Evolutionary conservation across 1,139 yeast species (phyloP).

Genomic region (Geotrichum fermentans): DNA sequence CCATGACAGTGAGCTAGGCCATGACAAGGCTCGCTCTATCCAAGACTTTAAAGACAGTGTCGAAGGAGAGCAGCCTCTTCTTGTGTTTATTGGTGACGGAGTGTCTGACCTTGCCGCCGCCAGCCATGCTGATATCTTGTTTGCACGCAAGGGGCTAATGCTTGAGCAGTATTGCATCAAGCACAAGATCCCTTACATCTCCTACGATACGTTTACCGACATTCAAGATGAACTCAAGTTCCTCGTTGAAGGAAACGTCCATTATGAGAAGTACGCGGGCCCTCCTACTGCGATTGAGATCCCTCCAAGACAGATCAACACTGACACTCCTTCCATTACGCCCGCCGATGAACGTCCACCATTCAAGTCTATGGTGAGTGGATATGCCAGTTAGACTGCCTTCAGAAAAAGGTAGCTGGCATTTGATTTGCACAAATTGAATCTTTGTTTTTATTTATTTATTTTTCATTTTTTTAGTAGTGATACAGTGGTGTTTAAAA

Average conservation of each 20-base stretch:
- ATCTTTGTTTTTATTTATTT: background rate
- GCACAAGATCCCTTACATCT: slow-evolving; percentile 41
- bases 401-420: background rate
- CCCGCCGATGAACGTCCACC: background rate
- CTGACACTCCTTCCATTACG: background rate
- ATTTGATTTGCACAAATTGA: background rate
- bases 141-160: slow-evolving; percentile 42
- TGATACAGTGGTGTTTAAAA: no score
- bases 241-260: slow-evolving; percentile 34
- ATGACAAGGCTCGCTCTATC: slow-evolving; percentile 59
- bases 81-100: slow-evolving; percentile 45
- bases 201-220: slow-evolving; percentile 42
- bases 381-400: background rate
- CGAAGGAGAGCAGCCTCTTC: slow-evolving; percentile 32
- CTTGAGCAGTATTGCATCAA: slow-evolving; percentile 42
- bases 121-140: slow-evolving; percentile 42
- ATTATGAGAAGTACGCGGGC: slow-evolving; percentile 25
- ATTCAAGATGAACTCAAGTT: slow-evolving; percentile 37
- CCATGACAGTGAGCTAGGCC: slow-evolving; percentile 60
- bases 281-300: background rate
- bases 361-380: background rate
- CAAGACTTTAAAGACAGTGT: slow-evolving; percentile 42
- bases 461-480: background rate
- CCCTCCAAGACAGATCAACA: slow-evolving; percentile 2
- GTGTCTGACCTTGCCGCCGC: slow-evolving; percentile 47